Conservation (phyloP, 2,329 filamentous ascomycete species). For the Lecanicillium sp. region DNA sequence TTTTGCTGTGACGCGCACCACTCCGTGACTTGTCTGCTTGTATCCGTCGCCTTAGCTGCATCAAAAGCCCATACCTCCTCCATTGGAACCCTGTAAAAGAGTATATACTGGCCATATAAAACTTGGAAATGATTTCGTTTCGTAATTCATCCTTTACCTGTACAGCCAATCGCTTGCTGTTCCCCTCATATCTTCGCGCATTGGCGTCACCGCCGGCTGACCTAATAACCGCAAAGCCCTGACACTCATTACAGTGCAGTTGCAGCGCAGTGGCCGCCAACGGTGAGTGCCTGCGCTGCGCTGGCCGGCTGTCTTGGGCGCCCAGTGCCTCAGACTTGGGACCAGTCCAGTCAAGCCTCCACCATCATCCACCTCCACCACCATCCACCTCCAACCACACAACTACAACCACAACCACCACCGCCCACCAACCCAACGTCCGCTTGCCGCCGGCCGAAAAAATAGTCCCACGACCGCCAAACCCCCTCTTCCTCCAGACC, state of each 20-base stretch:
- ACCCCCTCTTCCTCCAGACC: slow-evolving; percentile 6
- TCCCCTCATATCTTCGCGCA: too few species aligned
- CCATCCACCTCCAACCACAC: slow-evolving; percentile 12
- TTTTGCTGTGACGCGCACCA: too few species aligned
- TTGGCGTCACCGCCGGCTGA: slow-evolving; percentile 35
- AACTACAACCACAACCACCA: slow-evolving; percentile 15
- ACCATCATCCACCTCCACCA: slow-evolving; percentile 6
- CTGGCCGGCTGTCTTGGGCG: background rate
- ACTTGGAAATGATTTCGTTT: too few species aligned
- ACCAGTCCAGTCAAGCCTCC: slow-evolving; percentile 1
- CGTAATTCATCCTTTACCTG: too few species aligned
- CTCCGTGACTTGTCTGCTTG: too few species aligned
- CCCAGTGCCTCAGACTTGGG: background rate
- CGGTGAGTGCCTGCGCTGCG: background rate
- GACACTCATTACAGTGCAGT: too few species aligned
- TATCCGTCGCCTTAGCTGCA: too few species aligned
- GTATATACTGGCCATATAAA: too few species aligned
- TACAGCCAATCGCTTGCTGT: too few species aligned
- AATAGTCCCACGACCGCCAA: slow-evolving; percentile 9
- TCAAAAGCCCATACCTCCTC: too few species aligned
- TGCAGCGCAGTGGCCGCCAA: background rate
- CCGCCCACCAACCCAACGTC: slow-evolving; percentile 15
- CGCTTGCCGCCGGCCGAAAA: slow-evolving; percentile 15
- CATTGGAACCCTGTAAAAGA: too few species aligned
- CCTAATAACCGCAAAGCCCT: slow-evolving; percentile 30